Percentiles rank a stretch among this genome's conserved stretches.
These are phyloP conservation scores for Cryptosporidium ryanae DNA, from an alignment of 169 alveolate species.

Conservation along the genomic window DNA sequence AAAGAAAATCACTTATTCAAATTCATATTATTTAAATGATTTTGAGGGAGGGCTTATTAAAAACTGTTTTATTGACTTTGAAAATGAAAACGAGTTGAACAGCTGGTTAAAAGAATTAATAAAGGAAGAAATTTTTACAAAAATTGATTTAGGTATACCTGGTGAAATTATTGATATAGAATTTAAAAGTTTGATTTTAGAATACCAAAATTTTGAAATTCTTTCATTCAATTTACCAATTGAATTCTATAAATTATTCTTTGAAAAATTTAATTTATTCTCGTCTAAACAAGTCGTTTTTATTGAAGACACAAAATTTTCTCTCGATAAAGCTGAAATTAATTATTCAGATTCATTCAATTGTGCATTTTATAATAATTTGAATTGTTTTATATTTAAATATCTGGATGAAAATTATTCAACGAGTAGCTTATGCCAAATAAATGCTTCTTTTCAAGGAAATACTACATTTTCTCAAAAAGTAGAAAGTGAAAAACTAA, in stretches of 20 bases:
- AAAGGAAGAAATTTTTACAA: constrained; percentile 2
- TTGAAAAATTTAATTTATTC: neutral
- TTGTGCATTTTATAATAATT: too few relatives aligned
- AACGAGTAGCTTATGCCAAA: too few relatives aligned
- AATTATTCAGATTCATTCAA: too few relatives aligned
- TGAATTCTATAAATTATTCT: constrained; percentile 2
- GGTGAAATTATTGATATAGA: neutral
- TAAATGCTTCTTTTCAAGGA: too few relatives aligned
- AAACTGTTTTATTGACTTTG: constrained; percentile 32
- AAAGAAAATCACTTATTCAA: too few relatives aligned
- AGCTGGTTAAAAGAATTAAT: constrained; percentile 6
- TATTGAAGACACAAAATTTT: too few relatives aligned
- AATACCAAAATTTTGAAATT: constrained; percentile 19
- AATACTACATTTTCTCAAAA: constrained; percentile 12
- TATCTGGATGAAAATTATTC: too few relatives aligned
- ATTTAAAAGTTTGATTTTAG: neutral
- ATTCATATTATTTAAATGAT: too few relatives aligned
- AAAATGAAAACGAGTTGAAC: constrained; percentile 8
- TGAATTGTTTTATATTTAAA: too few relatives aligned
- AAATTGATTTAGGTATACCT: neutral
- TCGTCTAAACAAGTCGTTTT: neutral
- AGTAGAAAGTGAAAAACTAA: constrained; percentile 2
- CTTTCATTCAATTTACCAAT: constrained; percentile 29
- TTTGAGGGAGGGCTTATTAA: too few relatives aligned
- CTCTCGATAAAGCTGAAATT: too few relatives aligned